phyloP scores from a whole-genome alignment of 106 monocot species.

The Dioscorea dumetorum region DNA sequence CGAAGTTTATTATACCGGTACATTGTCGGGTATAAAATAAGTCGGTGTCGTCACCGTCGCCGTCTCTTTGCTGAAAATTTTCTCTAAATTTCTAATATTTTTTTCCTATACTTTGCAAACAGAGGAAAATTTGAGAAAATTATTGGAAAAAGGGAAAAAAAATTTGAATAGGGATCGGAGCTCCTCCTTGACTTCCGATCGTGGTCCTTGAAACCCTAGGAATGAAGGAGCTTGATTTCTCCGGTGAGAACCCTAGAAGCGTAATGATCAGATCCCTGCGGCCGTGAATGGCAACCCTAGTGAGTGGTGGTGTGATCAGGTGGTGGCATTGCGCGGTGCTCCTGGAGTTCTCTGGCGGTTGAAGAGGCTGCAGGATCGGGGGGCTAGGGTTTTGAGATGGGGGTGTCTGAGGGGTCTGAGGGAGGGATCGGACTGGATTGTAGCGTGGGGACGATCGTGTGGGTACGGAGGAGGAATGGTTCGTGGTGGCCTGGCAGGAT shows the following conservation, averaged over 20 bases:
- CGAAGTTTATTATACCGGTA: background rate
- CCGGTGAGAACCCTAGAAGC: background rate
- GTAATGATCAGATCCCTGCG: background rate
- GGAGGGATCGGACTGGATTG: constrained; percentile 22
- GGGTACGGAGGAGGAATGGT: constrained; percentile 44
- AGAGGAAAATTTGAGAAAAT: background rate
- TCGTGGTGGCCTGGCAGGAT: constrained; percentile 43
- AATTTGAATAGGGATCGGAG: background rate
- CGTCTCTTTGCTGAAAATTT: too few relatives aligned
- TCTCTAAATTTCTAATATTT: too few relatives aligned
- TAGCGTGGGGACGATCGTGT: constrained; percentile 34
- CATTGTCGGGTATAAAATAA: too few relatives aligned
- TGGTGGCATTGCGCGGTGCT: background rate
- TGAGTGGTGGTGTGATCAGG: background rate
- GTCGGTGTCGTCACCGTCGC: too few relatives aligned
- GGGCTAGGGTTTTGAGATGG: constrained; percentile 10
- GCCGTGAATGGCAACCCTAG: background rate
- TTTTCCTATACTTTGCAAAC: too few relatives aligned
- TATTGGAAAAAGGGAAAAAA: background rate
- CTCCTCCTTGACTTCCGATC: too few relatives aligned
- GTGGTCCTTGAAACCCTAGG: too few relatives aligned
- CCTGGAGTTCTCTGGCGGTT: background rate
- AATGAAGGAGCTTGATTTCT: background rate
- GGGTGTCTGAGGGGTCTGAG: constrained; percentile 10
- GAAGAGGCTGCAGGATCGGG: background rate